Evolutionary conservation across 78 protist genomes (phyloP).

Genomic region (Pelomyxa schiedti): DNA sequence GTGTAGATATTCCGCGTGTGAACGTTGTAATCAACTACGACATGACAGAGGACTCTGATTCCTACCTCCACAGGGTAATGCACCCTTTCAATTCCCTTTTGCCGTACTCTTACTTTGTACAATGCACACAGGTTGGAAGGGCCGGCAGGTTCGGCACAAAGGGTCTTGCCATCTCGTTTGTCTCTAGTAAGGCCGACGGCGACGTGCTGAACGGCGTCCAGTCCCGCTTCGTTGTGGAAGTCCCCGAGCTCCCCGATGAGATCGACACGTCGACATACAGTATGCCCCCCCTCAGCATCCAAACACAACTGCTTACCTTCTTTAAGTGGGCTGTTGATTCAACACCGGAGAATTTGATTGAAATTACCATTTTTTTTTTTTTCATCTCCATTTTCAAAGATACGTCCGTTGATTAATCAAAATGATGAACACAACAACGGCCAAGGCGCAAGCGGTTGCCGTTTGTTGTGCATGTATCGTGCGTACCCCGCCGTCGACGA

Average conservation of each 20-base stretch:
- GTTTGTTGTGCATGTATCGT: too few species aligned
- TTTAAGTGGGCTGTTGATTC: too few species aligned
- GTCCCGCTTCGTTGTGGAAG: constrained; percentile 80
- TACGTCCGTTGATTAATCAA: too few species aligned
- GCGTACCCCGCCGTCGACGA: too few species aligned
- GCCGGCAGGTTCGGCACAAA: constrained; percentile 99
- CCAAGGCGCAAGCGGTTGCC: too few species aligned
- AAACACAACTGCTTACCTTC: background rate
- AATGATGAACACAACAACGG: too few species aligned
- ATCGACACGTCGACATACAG: constrained; percentile 76
- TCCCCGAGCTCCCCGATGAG: constrained; percentile 67
- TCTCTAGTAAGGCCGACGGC: constrained; percentile 63
- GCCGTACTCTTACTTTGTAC: background rate
- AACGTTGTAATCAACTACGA: constrained; percentile 98
- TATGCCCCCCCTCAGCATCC: constrained; percentile 12
- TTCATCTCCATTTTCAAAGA: too few species aligned
- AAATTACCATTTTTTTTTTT: too few species aligned
- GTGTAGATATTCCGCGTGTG: constrained; percentile 96
- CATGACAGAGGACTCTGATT: constrained; percentile 89
- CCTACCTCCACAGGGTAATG: constrained; percentile 90
- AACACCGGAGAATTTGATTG: too few species aligned
- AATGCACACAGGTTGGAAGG: constrained; percentile 76
- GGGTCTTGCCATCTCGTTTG: constrained; percentile 97
- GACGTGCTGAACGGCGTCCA: constrained; percentile 76
- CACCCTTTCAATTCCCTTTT: background rate